Evolutionary conservation across 148 eudicot genomes (phyloP), one percentile per base, ranked within the genome.

Genomic region (Fagopyrum esculentum): DNA sequence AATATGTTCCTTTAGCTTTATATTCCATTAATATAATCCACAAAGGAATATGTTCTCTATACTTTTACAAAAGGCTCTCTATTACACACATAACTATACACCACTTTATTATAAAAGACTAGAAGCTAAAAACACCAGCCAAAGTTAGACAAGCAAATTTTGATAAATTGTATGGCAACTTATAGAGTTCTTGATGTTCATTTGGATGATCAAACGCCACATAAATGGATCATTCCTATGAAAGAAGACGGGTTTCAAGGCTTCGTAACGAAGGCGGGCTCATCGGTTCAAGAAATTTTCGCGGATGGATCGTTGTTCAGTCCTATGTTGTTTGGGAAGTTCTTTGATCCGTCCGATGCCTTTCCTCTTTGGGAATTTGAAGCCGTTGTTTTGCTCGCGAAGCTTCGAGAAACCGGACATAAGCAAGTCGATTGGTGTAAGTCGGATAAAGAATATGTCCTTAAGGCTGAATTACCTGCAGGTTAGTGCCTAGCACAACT

Each of bases 301-400:
- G 85, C 84, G 11, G 88, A 89, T 17, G 91, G 94, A 0, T 93
- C 94, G 0, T 35, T 93, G 48, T 93, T 93, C 78, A 89, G 94
- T 77, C 98, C 98, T 6, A 78, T 89, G 79, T 80, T 93, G 86
- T 93, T 93, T 73, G 91, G 92, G 4, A 93, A 91, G 83, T 93
- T 91, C 81, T 93, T 93, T 64, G 97, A 93, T 83, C 98, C 97
- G 10, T 93, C 97, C 0, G 98, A 93, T 76, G 97, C 97, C 2
- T 93, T 93, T 74, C 97, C 98, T 3, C 76, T 93, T 4, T 93
- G 98, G 98, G 97, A 93, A 51, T 91, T 93, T 55, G 97, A 91
- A 45, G 82, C 92, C 11, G 85, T 82, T 71, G 83, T 79, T 16
- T 78, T 91, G 77, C 73, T 93, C 45, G 80, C 87, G 6, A 85